Evolutionary conservation across 129 eudicot genomes (phyloP), one percentile per base, ranked within the genome.

Genomic region (Tagetes erecta): DNA sequence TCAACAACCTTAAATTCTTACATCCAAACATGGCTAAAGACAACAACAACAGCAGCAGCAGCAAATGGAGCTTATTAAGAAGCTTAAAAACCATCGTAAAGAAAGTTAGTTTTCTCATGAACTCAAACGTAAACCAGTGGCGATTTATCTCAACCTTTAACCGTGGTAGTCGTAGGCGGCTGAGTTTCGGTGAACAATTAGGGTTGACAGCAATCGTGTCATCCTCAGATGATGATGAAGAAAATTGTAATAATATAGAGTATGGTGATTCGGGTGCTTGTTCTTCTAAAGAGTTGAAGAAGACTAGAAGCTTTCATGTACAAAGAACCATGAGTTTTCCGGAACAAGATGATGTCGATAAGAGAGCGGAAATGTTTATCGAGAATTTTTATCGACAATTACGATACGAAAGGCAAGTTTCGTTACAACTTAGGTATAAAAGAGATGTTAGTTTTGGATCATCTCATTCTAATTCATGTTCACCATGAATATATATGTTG

Each of bases 301-400:
- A 56, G 30, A 66, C 62, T 10, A 69, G 27, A 77, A 77, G 81
- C 53, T 59, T 77, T 69, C 62, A 31, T 47, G 53, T 77, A 2
- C 83, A 83, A 31, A 78, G 91, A 77, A 85, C 86, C 3, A 83
- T 45, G 11, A 83, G 89, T 65, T 85, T 73, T 68, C 83, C 84
- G 1, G 73, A 70, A 31, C 90, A 81, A 38, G 96, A 93, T 52
- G 98, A 93, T 84, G 53, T 93, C 38, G 95, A 93, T 65, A 84
- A 76, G 75, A 89, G 84, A 73, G 92, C 98, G 3, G 95, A 92
- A 13, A 70, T 81, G 70, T 93, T 93, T 72, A 90, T 93, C 2
- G 71, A 83, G 4, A 93, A 93, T 53, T 90, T 90, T 46, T 78
- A 86, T 68, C 72, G 80, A n/a, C 96, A 88, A 41, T 85, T 93